Evolutionary conservation across 306 rosid genomes (phyloP).

Genomic region (Leucaena leucocephala): DNA sequence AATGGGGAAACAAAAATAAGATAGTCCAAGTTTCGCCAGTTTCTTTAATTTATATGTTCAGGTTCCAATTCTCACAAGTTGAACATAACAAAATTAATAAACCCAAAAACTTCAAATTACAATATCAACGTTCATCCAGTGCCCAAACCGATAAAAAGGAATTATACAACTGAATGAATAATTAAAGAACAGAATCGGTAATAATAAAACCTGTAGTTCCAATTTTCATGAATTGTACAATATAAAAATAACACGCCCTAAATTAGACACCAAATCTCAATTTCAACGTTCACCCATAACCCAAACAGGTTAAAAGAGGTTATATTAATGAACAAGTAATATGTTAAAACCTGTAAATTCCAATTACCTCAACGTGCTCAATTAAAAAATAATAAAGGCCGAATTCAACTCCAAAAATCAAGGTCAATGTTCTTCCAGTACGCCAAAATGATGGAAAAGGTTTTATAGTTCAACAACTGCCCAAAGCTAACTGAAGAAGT

Average conservation of each 20-base stretch:
- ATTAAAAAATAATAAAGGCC: not conserved
- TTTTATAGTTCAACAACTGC: not conserved
- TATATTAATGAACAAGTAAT: not conserved
- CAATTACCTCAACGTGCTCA: not conserved
- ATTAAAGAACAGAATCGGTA: not conserved
- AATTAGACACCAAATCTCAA: not conserved
- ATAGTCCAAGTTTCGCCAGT: not conserved
- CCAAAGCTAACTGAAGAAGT: not conserved
- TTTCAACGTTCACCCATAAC: not conserved
- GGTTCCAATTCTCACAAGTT: not conserved
- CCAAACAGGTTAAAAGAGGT: not conserved
- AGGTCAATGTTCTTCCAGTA: not conserved
- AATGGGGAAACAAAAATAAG: not conserved
- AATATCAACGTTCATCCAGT: not conserved
- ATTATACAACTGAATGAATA: not conserved
- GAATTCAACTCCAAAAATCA: slow-evolving; percentile 11
- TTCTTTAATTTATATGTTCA: not conserved
- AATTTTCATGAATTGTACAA: not conserved
- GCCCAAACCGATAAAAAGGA: not conserved
- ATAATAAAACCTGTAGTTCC: not conserved
- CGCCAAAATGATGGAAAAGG: not conserved
- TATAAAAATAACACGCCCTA: not conserved
- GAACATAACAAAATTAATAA: not conserved
- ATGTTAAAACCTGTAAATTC: not conserved
- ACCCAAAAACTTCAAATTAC: not conserved